Percentiles rank a stretch among this genome's conserved stretches.
Evolutionary conservation across 2,329 filamentous ascomycete genomes (phyloP).

Genomic region (Cladophialophora bantiana): DNA sequence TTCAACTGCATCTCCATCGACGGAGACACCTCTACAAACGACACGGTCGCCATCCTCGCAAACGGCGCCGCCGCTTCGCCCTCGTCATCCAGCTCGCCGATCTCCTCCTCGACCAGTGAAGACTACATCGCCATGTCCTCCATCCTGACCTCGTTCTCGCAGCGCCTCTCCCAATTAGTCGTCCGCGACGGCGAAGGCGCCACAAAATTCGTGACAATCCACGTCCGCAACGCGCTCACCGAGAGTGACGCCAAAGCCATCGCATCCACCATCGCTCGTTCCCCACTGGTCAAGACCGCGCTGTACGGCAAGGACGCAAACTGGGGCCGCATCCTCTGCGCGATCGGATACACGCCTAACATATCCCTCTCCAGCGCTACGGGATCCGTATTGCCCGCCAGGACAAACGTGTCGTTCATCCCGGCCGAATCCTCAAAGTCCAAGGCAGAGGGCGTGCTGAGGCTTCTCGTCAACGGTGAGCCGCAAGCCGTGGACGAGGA

Average conservation of each 20-base stretch:
- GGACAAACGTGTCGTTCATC: slow-evolving; percentile 67
- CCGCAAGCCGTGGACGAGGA: slow-evolving; percentile 68
- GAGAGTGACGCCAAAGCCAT: slow-evolving; percentile 77
- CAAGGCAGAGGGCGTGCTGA: slow-evolving; percentile 52
- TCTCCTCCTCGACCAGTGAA: slow-evolving; percentile 47
- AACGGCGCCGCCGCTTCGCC: slow-evolving; percentile 88
- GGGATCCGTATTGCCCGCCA: slow-evolving; percentile 56
- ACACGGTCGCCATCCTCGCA: slow-evolving; percentile 91
- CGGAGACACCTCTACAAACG: slow-evolving; percentile 96
- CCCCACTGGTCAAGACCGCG: slow-evolving; percentile 94
- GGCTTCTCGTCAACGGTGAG: slow-evolving; percentile 66
- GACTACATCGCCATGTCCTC: slow-evolving; percentile 76
- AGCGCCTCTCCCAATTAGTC: slow-evolving; percentile 86
- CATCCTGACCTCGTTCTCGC: slow-evolving; percentile 77
- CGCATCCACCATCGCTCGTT: slow-evolving; percentile 86
- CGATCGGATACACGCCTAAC: slow-evolving; percentile 73
- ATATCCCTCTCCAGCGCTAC: slow-evolving; percentile 36
- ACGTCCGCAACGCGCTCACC: slow-evolving; percentile 74
- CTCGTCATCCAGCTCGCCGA: slow-evolving; percentile 58
- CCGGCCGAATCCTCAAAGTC: slow-evolving; percentile 62
- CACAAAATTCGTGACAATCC: slow-evolving; percentile 96
- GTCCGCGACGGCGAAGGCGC: slow-evolving; percentile 96
- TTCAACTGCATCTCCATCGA: slow-evolving; percentile 98
- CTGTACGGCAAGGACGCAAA: slow-evolving; percentile 97
- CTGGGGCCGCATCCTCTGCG: slow-evolving; percentile 96